Evolutionary conservation across 139 green algal species (phyloP).

Genomic region (Ettlia oleoabundans): DNA sequence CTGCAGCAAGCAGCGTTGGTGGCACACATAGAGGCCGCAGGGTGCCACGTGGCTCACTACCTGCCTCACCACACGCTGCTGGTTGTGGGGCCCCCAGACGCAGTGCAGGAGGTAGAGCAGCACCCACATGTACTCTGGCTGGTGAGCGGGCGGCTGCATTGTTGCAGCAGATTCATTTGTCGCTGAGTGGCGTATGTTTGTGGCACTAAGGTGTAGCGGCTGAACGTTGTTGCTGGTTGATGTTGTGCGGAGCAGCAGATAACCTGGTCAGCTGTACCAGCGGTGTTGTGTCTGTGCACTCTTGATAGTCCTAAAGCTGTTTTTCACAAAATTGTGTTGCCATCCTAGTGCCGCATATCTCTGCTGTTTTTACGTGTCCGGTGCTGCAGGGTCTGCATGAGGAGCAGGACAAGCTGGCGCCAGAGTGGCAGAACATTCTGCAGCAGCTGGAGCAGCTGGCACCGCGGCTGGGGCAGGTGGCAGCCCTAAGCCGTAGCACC

Average conservation of each 20-base stretch:
- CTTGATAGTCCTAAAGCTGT: neutral
- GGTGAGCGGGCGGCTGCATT: neutral
- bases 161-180: neutral
- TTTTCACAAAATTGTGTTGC: neutral
- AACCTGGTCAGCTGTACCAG: neutral
- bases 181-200: neutral
- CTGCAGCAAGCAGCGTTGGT: neutral
- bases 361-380: neutral
- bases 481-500: neutral
- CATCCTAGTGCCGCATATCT: neutral
- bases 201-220: neutral
- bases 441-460: slow-evolving; percentile 6
- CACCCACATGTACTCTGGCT: slow-evolving; percentile 20
- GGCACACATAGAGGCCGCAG: neutral
- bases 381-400: slow-evolving; percentile 9
- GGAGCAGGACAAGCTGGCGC: slow-evolving; percentile 30
- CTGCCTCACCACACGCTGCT: slow-evolving; percentile 38
- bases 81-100: slow-evolving; percentile 23
- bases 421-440: slow-evolving; percentile 37
- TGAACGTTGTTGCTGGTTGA: neutral
- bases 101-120: neutral
- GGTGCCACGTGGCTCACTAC: slow-evolving; percentile 25
- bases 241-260: neutral
- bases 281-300: neutral
- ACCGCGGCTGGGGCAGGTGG: neutral